Evolutionary conservation across 179 eudicot species (phyloP).

Genomic region (Corrigiola litoralis): DNA sequence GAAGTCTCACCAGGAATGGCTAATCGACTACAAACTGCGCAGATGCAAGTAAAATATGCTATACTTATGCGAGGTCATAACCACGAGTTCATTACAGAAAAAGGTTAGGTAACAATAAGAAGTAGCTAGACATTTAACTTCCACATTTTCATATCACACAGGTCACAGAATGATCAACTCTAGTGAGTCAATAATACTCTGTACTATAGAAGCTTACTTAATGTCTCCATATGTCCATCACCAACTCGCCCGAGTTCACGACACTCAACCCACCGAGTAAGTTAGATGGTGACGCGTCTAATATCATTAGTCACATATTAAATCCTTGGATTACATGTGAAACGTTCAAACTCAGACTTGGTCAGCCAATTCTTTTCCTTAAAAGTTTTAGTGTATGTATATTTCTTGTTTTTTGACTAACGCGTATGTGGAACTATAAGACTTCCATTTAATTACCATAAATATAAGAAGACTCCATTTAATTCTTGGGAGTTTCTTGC

Average conservation of each 20-base stretch:
- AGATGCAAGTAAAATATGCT: too few species aligned
- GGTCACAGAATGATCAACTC: not conserved
- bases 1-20: too few species aligned
- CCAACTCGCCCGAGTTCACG: slow-evolving; percentile 5
- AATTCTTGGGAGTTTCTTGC: not conserved
- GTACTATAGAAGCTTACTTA: too few species aligned
- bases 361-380: slow-evolving; percentile 8
- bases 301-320: not conserved
- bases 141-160: too few species aligned
- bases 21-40: too few species aligned
- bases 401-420: not conserved
- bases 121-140: too few species aligned
- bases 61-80: too few species aligned
- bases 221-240: too few species aligned
- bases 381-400: not conserved
- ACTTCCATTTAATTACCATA: not conserved
- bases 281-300: slow-evolving; percentile 12
- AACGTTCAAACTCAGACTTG: slow-evolving; percentile 20
- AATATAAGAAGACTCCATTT: not conserved
- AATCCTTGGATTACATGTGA: slow-evolving; percentile 4
- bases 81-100: too few species aligned
- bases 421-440: slow-evolving; percentile 4
- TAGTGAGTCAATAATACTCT: not conserved
- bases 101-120: too few species aligned
- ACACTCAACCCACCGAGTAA: slow-evolving; percentile 15